Evolutionary conservation across 257 asterid species (phyloP).

Genomic region (Gentiana macrophylla): DNA sequence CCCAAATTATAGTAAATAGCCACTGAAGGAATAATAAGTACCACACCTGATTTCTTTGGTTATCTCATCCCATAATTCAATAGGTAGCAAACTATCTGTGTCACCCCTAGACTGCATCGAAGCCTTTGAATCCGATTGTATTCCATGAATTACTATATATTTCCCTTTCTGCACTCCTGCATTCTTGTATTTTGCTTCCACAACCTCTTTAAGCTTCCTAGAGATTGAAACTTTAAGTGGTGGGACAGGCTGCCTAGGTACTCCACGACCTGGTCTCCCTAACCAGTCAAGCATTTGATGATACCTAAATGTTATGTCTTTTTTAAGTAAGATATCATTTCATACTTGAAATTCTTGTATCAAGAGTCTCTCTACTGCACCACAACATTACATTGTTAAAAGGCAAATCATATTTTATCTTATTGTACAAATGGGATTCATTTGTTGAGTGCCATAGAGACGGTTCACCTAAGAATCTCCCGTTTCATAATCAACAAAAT

Average conservation of each 20-base stretch:
- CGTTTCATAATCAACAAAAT: too few species aligned
- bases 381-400: background rate
- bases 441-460: too few species aligned
- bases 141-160: conserved; percentile 75
- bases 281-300: conserved; percentile 68
- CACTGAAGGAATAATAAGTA: background rate
- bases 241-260: conserved; percentile 53
- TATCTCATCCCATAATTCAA: conserved; percentile 68
- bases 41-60: conserved; percentile 53
- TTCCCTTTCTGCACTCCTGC: conserved; percentile 70
- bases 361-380: background rate
- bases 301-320: conserved; percentile 34
- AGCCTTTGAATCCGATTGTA: conserved; percentile 84
- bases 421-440: too few species aligned
- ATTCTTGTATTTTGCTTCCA: conserved; percentile 55
- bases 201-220: conserved; percentile 64
- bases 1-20: background rate
- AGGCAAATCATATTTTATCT: background rate
- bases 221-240: conserved; percentile 65
- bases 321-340: background rate
- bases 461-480: too few species aligned
- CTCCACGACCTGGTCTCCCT: conserved; percentile 60
- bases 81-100: conserved; percentile 82
- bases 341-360: background rate
- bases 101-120: conserved; percentile 87